Base-by-base conservation (phyloP, 257 asterid species). In the Scutellaria barbata region DNA sequence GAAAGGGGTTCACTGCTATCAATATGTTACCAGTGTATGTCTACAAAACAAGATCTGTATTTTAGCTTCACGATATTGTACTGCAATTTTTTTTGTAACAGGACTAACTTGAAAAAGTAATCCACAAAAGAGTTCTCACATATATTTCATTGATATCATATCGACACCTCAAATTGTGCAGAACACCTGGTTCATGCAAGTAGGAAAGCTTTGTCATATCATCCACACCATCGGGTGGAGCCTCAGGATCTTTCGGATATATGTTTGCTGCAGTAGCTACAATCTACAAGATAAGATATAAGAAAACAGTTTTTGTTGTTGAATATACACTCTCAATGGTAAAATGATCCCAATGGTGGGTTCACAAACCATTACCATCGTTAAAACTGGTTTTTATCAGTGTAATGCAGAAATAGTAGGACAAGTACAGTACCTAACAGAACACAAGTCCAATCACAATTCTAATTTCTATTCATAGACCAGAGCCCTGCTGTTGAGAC, bases 141-240 rank as follows among this genome's bases (percentile, higher is more conserved):
- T 92, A 92, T 69, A 92, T 92, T 73, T 92, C 96, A 58, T 92
- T 85, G 60, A 81, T 78, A 79, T 85, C 87, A 72, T 86, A 92
- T 80, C 98, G 78, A 58, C 79, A 69, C 74, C 71, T 84, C 89
- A 92, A 69, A 77, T 92, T 92, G 82, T 88, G 83, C 71, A 92
- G 72, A 77, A 88, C 95, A 59, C 98, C 96, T 13, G 98, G 98
- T 80, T 92, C 98, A 66, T 90, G 98, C 84, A 92, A 84, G 78
- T 92, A 92, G 46, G 96, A 83, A 71, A 92, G 95, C 81, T 81
- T 92, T 76, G 96, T 92, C 96, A 92, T 92, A 71, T 92, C 98
- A 83, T 92, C 96, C 87, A 86, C 90, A 0, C 98, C 95, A 80
- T 78, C 63, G 7, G 80, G 56, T 59, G 92, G 90, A 55, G 94